Base-by-base conservation (phyloP, 1,284 basidiomycete genomes). In the Ustilago xerochloae region DNA sequence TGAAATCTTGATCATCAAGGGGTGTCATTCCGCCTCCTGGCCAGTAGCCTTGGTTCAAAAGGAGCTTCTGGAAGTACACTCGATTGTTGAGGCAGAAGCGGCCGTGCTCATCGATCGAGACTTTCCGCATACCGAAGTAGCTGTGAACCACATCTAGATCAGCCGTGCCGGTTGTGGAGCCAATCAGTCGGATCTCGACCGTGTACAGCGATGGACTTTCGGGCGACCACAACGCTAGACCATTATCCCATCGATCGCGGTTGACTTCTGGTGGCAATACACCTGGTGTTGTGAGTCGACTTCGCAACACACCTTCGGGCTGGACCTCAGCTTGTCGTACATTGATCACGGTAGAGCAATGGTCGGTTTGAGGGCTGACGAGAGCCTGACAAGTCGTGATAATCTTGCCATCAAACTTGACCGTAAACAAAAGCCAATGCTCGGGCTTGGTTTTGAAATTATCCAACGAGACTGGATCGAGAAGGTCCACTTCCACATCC, bases 31-130 rank as follows among this genome's bases (percentile, higher is more conserved):
- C 65, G 32, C 54, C 30, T 22, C 52, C 45, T 1, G 65, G 66
- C 75, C 77, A 78, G 49, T 77, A 77, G 26, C 77, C 77, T 51
- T 78, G 75, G 49, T 78, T 72, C 28, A 78, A 61, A 15, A 68
- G 46, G 26, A 78, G 66, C 28, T 65, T 64, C 46, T 74, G 69
- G 20, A 78, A 78, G 47, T 71, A 75, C 24, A 65, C 63, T 7
- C 59, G 52, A 28, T 78, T 75, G 74, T 78, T 77, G 49, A 78
- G 65, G 35, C 60, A 74, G 35, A 78, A 63, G 8, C 63, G 55
- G 6, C 77, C 77, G 8, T 64, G 50, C 7, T 66, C 58, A 33
- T 68, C 64, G 35, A 78, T 47, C 13, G 65, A 70, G 6, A 78
- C 66, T 38, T 78, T 78, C 35, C 76, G 74, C 76, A 78, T 78